Conservation (phyloP, 148 eudicot species). For the Camellia granthamiana region DNA sequence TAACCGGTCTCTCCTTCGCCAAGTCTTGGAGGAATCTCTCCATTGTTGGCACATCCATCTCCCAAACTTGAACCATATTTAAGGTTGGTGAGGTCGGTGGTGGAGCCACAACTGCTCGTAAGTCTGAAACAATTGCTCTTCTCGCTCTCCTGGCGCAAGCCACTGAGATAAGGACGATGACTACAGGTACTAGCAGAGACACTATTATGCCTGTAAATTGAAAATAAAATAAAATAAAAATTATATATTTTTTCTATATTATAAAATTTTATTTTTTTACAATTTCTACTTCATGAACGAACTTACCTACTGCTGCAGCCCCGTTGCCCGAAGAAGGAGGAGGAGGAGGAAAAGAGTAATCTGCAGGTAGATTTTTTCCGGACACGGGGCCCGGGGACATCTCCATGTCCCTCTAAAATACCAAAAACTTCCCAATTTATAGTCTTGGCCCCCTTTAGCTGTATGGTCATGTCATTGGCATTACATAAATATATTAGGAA, state of each 20-base stretch:
- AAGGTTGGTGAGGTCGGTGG: background rate
- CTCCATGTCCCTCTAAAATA: no score
- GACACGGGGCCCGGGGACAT: no score
- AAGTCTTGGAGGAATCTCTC: conserved; percentile 12
- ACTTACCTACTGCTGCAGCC: no score
- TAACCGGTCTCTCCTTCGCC: background rate
- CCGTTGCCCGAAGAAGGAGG: no score
- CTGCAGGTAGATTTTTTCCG: no score
- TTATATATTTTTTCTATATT: background rate
- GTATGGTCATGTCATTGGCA: no score
- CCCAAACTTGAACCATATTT: background rate
- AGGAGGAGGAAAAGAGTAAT: no score
- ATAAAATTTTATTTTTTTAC: no score
- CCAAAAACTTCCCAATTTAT: no score
- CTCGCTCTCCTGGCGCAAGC: background rate
- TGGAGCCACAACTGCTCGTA: background rate
- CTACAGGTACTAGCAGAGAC: background rate
- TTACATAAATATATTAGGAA: no score
- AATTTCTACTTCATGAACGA: no score
- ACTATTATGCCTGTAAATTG: conserved; percentile 1
- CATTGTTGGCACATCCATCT: background rate
- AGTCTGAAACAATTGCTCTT: background rate
- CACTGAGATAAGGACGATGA: background rate
- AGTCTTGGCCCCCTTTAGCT: no score
- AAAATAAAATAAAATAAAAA: background rate